Evolutionary conservation across 345 rosid genomes (phyloP).

Genomic region (Eucalyptus lansdowneana): DNA sequence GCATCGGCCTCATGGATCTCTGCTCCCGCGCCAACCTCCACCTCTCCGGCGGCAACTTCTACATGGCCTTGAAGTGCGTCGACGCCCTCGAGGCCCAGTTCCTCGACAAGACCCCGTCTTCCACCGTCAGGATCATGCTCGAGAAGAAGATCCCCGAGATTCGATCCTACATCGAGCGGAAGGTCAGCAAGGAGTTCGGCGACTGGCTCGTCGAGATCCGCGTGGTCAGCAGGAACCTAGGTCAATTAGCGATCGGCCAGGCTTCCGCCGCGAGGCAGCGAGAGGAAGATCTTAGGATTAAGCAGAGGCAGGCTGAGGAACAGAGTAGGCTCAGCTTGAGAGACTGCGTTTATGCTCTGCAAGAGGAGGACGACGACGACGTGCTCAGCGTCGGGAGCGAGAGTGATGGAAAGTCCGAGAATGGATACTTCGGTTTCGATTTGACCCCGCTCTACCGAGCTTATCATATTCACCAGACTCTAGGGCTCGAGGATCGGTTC

Average conservation of each 20-base stretch:
- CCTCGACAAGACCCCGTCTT: constrained; percentile 53
- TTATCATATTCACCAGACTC: constrained; percentile 80
- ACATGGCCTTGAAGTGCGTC: constrained; percentile 82
- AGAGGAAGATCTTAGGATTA: constrained; percentile 87
- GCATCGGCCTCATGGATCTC: constrained; percentile 63
- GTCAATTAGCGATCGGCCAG: constrained; percentile 93
- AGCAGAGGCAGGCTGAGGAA: constrained; percentile 96
- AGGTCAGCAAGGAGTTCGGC: constrained; percentile 76
- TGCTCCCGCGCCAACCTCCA: constrained; percentile 69
- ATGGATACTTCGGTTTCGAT: constrained; percentile 53
- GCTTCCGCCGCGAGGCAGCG: constrained; percentile 90
- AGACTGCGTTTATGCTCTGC: constrained; percentile 74
- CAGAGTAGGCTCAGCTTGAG: constrained; percentile 86
- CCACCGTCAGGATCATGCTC: constrained; percentile 71
- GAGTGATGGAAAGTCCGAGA: constrained; percentile 33
- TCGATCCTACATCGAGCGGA: constrained; percentile 70
- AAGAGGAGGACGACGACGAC: constrained; percentile 77
- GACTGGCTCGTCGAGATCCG: constrained; percentile 99
- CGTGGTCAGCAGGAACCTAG: constrained; percentile 78
- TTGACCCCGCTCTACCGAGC: constrained; percentile 84
- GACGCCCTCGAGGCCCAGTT: constrained; percentile 65
- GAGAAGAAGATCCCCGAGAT: constrained; percentile 80
- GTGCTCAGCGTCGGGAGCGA: constrained; percentile 20
- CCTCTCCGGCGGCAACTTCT: constrained; percentile 53
- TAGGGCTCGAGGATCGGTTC: constrained; percentile 80